Evolutionary conservation across 768 basidiomycete species (phyloP), one percentile per base, ranked within the genome.

Genomic region (Trametes cinnabarina): DNA sequence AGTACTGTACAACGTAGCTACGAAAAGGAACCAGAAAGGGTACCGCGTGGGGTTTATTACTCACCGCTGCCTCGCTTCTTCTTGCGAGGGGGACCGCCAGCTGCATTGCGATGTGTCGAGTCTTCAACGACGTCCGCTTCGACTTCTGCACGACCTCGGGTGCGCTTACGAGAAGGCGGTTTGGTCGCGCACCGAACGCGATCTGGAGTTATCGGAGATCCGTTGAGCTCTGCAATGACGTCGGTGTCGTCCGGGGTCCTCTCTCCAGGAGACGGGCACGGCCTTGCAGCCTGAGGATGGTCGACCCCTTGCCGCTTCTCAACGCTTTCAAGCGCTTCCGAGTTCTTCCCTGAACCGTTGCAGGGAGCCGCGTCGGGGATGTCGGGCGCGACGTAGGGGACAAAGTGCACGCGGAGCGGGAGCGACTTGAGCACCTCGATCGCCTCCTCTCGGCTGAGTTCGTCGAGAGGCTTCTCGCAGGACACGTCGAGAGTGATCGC

Each of bases 361-460:
- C 30, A 37, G 20, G 12, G 8, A 23, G 2, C 19, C 1, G 40
- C 17, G 8, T 11, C 11, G 15, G 41, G 20, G 15, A 9, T 2
- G 20, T 14, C 39, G 9, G 49, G 50, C 1, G 19, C n/a, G 49
- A 25, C 23, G 30, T 40, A 37, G 23, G 60, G 55, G 19, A 48
- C 51, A 47, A 58, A 48, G 34, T 47, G 26, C 10, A 62, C 41
- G 35, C 51, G 55, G 25, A 57, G 26, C 1, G 62, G 62, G 6
- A 63, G 55, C 2, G 53, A 55, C 47, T 57, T 57, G 37, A 63
- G 58, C 34, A 63, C 25, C 17, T 19, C 46, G 22, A 52, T 52
- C 12, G 56, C 54, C 55, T 63, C 62, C 25, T 49, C 58, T n/a
- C 47, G 51, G 17, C 57, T 56, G 32, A 63, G 39, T 25, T 59